Conservation (phyloP, 345 rosid species). For the Hibiscus tridactylites region DNA sequence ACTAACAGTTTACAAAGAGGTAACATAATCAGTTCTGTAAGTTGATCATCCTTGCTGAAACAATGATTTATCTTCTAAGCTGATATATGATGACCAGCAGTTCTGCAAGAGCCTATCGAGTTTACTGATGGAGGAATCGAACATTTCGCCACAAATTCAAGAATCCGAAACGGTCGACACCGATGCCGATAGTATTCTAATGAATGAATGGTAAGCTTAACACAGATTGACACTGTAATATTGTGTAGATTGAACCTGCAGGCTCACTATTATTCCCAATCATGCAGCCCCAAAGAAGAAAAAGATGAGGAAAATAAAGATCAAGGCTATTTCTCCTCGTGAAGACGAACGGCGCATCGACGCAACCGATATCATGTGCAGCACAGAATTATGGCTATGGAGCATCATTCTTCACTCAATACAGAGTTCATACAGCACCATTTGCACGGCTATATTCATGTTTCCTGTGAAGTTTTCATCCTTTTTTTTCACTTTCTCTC, state of each 20-base stretch:
- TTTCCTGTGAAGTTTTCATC: background rate
- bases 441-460: background rate
- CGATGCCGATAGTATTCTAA: slow-evolving; percentile 10
- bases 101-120: slow-evolving; percentile 73
- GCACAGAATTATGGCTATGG: background rate
- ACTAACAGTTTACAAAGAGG: slow-evolving; percentile 54
- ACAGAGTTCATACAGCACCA: background rate
- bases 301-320: slow-evolving; percentile 1
- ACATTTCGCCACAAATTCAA: slow-evolving; percentile 15
- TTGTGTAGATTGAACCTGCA: slow-evolving; percentile 2
- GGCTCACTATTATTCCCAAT: slow-evolving; percentile 11
- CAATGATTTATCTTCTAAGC: slow-evolving; percentile 1
- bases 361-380: no score
- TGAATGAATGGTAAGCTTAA: slow-evolving; percentile 27
- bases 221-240: background rate
- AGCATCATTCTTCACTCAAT: background rate
- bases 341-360: background rate
- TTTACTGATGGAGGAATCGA: slow-evolving; percentile 43
- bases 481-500: background rate
- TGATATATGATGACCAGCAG: slow-evolving; percentile 27
- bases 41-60: slow-evolving; percentile 4
- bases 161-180: slow-evolving; percentile 13
- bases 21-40: slow-evolving; percentile 9
- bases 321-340: slow-evolving; percentile 23
- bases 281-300: slow-evolving; percentile 25